These are phyloP conservation scores for Papilionanthe hybrid DNA, from an alignment of 116 monocot species.

Conservation along the genomic window DNA sequence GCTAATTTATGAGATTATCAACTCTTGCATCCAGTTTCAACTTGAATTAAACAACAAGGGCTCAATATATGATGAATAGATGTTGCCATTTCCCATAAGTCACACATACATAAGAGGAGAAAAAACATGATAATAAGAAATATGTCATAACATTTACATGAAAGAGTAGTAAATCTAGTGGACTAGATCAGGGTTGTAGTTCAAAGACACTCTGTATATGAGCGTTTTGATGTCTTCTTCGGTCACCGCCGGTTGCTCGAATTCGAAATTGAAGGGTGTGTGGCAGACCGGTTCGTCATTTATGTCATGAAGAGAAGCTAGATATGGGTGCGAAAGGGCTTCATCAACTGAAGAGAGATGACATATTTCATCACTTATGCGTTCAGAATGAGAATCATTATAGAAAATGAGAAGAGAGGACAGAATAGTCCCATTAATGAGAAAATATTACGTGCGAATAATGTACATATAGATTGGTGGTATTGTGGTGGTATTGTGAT, in stretches of 20 bases:
- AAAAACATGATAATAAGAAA: background rate
- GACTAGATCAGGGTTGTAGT: conserved; percentile 55
- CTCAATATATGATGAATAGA: background rate
- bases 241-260: conserved; percentile 72
- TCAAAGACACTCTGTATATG: conserved; percentile 69
- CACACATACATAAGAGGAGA: background rate
- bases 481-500: no score
- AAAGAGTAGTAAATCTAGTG: conserved; percentile 12
- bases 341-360: conserved; percentile 58
- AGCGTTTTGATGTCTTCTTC: conserved; percentile 73
- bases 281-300: conserved; percentile 76
- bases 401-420: background rate
- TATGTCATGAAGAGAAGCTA: conserved; percentile 70
- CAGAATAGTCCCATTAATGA: no score
- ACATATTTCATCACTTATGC: background rate
- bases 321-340: conserved; percentile 72
- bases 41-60: background rate
- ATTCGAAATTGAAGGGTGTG: conserved; percentile 66
- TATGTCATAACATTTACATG: background rate
- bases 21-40: background rate
- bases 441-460: no score
- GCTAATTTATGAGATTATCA: background rate
- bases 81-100: background rate
- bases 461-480: no score
- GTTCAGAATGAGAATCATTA: background rate